Evolutionary conservation across 2,329 filamentous ascomycete species (phyloP), one percentile per base, ranked within the genome.

Genomic region (Didymella exigua): DNA sequence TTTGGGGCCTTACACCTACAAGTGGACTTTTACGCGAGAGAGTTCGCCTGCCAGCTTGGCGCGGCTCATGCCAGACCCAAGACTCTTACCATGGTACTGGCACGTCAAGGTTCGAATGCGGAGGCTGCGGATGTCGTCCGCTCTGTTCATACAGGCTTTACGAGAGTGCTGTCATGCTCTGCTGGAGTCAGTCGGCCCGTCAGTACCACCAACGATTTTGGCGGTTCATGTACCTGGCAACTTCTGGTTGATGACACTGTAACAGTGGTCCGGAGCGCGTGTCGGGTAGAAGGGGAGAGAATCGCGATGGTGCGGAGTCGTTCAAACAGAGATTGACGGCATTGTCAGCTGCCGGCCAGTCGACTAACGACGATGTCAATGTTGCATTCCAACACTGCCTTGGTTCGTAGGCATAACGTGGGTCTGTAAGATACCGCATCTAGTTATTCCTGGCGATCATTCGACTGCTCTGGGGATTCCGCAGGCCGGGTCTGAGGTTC

Each of bases 401-500:
- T 46, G 50, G 13, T 41, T 24, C 19, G 52, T 50, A 55, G 41
- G 46, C 46, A 55, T 55, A 50, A 55, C 30, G 46, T 38, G 41
- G 41, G 46, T 31, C 41, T 13, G 10, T 19, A 40, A 33, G 40
- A 30, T 21, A 14, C 42, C 41, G 46, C 52, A 55, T 46, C 46
- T 55, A n/a, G 52, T 29, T 30, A 41, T 50, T 55, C 50, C 52
- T 42, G 52, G 34, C 46, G 46, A 46, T 50, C 41, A 30, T 48
- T 41, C 50, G 47, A 41, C 52, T 50, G 41, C 49, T 42, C 36
- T 55, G 46, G 46, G 40, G 46, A 31, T 46, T 31, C 46, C 52
- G 40, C 29, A 33, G 29, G 40, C 46, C 46, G 4, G 52, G 45
- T 55, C 34, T 46, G 23, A 50, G 52, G 47, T 42, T 42, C 11